phyloP scores from a whole-genome alignment of 2,329 filamentous ascomycete genomes.

The Zasmidium angulare region DNA sequence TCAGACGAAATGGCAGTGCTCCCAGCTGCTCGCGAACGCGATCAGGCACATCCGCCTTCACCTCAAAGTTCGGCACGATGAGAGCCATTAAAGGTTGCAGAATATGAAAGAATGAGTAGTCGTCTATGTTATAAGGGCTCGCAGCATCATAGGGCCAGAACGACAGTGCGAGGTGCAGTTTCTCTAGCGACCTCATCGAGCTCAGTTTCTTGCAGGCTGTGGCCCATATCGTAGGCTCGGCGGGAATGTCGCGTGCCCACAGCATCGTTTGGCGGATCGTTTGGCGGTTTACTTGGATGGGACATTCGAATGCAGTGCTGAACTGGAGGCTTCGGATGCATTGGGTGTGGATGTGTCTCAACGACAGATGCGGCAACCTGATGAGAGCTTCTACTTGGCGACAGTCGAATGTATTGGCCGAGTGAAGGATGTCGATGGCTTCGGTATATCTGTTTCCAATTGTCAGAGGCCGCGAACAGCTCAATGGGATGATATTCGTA shows the following conservation, averaged over 20 bases:
- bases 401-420: conserved; percentile 5
- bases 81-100: neutral
- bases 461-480: neutral
- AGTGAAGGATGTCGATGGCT: conserved; percentile 1
- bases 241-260: neutral
- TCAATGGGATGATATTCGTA: neutral
- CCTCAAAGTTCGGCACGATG: neutral
- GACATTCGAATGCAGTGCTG: neutral
- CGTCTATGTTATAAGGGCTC: too few relatives aligned
- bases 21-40: neutral
- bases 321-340: conserved; percentile 2
- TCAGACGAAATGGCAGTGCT: neutral
- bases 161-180: conserved; percentile 1
- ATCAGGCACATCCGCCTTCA: neutral
- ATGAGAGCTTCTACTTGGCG: neutral
- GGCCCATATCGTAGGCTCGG: neutral
- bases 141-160: neutral
- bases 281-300: neutral
- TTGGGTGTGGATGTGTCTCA: neutral
- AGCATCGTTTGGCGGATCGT: neutral
- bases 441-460: neutral
- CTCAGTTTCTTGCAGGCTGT: conserved; percentile 3
- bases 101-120: neutral
- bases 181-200: neutral
- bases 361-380: neutral